These are phyloP conservation scores for Tetracladium maxilliforme DNA, from an alignment of 2,329 filamentous ascomycete genomes.

Conservation along the genomic window DNA sequence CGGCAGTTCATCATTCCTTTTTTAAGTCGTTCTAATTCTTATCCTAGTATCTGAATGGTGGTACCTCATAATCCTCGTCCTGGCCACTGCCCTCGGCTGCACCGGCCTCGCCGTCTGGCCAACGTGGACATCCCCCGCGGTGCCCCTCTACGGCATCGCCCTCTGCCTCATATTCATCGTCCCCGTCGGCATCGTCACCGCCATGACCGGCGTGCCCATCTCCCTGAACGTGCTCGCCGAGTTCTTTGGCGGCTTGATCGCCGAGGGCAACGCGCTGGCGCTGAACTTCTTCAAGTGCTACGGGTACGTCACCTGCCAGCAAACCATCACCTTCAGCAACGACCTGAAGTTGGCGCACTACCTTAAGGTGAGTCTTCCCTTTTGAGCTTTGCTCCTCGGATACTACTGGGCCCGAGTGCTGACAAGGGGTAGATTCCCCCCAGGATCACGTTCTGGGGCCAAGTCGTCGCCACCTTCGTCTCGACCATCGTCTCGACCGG, in stretches of 20 bases:
- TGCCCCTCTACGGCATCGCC: constrained; percentile 5
- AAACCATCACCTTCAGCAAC: constrained; percentile 11
- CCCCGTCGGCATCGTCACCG: constrained; percentile 25
- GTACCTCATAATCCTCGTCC: constrained; percentile 25
- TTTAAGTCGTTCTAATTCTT: too few relatives aligned
- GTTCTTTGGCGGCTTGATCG: constrained; percentile 24
- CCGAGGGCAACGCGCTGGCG: too few relatives aligned
- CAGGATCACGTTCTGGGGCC: constrained; percentile 21
- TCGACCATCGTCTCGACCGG: constrained; percentile 23
- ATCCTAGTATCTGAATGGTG: constrained; percentile 36
- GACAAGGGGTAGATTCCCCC: too few relatives aligned
- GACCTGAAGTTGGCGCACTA: constrained; percentile 27
- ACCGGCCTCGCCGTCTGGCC: too few relatives aligned
- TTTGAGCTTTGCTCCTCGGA: too few relatives aligned
- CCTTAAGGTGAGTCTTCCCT: too few relatives aligned
- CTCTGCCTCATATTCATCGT: constrained; percentile 13
- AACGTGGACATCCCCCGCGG: too few relatives aligned
- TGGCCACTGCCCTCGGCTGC: constrained; percentile 16
- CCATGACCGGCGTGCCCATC: constrained; percentile 27
- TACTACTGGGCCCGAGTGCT: too few relatives aligned
- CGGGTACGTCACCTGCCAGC: neutral
- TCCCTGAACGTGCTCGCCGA: constrained; percentile 24
- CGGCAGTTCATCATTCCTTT: too few relatives aligned
- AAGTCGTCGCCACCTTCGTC: constrained; percentile 28
- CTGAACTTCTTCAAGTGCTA: constrained; percentile 1